Base-by-base conservation (phyloP, 208 protist genomes). In the Trypanosoma grayi region DNA sequence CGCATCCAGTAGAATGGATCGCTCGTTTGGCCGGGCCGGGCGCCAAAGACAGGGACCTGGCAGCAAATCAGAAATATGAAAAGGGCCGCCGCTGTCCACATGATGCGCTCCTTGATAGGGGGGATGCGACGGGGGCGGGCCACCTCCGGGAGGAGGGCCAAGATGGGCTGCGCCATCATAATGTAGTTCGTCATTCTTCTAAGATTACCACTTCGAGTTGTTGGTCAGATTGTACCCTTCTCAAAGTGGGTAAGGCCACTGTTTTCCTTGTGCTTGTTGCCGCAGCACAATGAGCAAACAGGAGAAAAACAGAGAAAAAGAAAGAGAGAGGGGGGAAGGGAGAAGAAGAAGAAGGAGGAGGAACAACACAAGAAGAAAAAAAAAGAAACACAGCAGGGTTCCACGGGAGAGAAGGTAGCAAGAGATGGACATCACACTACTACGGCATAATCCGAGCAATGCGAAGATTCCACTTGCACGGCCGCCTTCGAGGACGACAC, bases 1-100 rank as follows among this genome's bases (percentile, higher is more conserved):
- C 99, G 93, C 87, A 99, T 97, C 98, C 98, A 99, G 73, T 99
- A 99, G 72, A 99, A 99, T 34, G 98, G 98, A 82, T 99, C 99
- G 18, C 90, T 91, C 31, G 77, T 66, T 55, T 97, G 98, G 30
- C 84, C 90, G 6, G 95, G 84, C 44, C 89, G 81, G 37, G 99
- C 97, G 65, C 99, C 99, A 74, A 98, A 99, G 1, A 99, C 93
- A 25, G 99, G 98, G 28, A 99, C 98, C 79, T 99, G 98, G 77
- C 93, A 98, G 79, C 95, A 99, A 25, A 99, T 95, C 6, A 99
- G 84, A 81, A 99, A 99, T 55, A 99, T 97, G 66, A 99, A 98
- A 16, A 99, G 90, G 46, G 96, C 96, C 6, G 97, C 83, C 25
- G 78, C 94, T 9, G 98, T 99, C 97, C 98, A 99, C 64, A 99